A percentile compares a stretch with the other conserved stretches of the same genome.
phyloP scores from a whole-genome alignment of 371 early-diverging fungal species.

The Saksenaea oblongispora region DNA sequence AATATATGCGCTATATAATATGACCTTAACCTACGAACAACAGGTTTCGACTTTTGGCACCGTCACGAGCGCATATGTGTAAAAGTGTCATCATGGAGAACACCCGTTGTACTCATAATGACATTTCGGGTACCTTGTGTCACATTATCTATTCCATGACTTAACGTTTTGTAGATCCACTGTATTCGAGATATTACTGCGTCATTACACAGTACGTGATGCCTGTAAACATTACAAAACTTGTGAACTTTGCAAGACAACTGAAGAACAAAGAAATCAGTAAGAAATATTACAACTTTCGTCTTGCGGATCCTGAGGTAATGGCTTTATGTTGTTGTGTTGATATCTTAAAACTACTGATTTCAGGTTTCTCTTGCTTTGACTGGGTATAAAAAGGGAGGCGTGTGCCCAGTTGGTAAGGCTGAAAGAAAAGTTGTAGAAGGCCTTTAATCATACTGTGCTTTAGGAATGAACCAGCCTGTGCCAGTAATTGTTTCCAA shows the following conservation, averaged over 20 bases:
- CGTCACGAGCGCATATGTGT: slow-evolving; percentile 74
- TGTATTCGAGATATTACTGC: slow-evolving; percentile 49
- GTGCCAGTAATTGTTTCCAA: slow-evolving; percentile 71
- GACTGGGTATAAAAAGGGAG: slow-evolving; percentile 74
- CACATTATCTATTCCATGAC: background rate
- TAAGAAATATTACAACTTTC: slow-evolving; percentile 62
- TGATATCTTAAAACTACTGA: background rate
- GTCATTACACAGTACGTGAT: slow-evolving; percentile 74
- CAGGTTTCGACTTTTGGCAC: slow-evolving; percentile 64
- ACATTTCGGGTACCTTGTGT: slow-evolving; percentile 34
- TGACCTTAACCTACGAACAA: background rate
- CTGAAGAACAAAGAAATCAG: slow-evolving; percentile 53
- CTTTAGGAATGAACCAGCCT: slow-evolving; percentile 41
- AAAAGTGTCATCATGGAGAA: slow-evolving; percentile 84
- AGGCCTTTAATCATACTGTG: background rate
- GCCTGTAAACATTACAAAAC: slow-evolving; percentile 66
- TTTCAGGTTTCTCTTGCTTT: slow-evolving; percentile 46
- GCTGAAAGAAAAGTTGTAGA: background rate
- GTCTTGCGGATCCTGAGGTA: slow-evolving; percentile 52
- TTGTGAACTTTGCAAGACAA: slow-evolving; percentile 65
- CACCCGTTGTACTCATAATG: slow-evolving; percentile 60
- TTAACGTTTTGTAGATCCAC: slow-evolving; percentile 15
- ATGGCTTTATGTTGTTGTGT: background rate
- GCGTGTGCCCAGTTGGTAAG: slow-evolving; percentile 69
- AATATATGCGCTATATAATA: background rate